A percentile compares a stretch with the other conserved stretches of the same genome.
These are phyloP conservation scores for Ormosia semicastrata DNA, from an alignment of 306 rosid genomes.

Conservation along the genomic window DNA sequence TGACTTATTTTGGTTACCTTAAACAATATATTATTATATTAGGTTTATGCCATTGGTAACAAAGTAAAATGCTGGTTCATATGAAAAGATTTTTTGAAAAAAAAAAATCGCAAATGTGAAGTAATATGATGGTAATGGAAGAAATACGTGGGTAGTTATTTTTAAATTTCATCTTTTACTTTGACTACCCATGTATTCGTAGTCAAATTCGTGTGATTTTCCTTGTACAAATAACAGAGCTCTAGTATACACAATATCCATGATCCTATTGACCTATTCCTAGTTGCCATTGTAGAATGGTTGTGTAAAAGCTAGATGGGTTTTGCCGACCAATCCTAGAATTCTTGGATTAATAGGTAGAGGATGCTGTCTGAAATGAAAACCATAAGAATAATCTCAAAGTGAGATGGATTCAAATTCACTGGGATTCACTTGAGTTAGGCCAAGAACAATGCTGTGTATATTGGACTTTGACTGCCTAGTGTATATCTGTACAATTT, in stretches of 20 bases:
- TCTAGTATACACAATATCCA: neutral
- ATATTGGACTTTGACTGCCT: neutral
- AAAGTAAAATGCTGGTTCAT: too few species aligned
- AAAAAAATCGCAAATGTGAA: too few species aligned
- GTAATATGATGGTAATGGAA: too few species aligned
- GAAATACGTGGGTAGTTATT: too few species aligned
- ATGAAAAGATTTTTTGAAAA: too few species aligned
- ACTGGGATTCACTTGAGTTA: neutral
- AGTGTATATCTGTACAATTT: neutral
- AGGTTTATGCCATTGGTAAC: neutral
- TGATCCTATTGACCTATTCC: neutral
- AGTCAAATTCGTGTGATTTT: too few species aligned
- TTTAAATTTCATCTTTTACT: too few species aligned
- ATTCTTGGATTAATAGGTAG: neutral
- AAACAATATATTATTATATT: neutral
- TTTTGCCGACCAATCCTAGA: conserved; percentile 1
- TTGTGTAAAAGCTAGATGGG: neutral
- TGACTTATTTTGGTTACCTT: neutral
- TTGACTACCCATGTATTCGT: too few species aligned
- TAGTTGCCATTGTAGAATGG: neutral
- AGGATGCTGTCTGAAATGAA: neutral
- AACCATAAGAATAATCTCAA: neutral
- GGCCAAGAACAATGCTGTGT: neutral
- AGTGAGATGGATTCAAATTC: conserved; percentile 8
- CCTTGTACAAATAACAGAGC: too few species aligned